Evolutionary conservation across 1,139 yeast species (phyloP).

Genomic region (Pichia sp.): DNA sequence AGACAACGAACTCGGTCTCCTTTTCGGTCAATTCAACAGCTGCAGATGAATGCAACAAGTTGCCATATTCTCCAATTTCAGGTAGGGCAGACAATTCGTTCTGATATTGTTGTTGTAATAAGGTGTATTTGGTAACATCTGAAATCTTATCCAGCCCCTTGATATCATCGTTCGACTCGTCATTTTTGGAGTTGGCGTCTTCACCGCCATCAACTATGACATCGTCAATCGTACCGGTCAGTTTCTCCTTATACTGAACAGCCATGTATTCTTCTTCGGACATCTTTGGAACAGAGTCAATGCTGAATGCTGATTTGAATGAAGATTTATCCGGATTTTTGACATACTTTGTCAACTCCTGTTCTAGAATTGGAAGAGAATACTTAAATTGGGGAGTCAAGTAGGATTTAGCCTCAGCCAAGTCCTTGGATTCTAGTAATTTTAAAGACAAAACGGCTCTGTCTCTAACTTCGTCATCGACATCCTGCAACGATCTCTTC

Average conservation of each 20-base stretch:
- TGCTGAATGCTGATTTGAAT: constrained; percentile 67
- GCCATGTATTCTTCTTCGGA: constrained; percentile 63
- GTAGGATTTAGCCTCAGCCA: constrained; percentile 46
- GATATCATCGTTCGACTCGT: constrained; percentile 7
- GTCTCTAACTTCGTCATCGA: constrained; percentile 96
- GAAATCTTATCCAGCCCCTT: constrained; percentile 36
- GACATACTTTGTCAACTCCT: constrained; percentile 69
- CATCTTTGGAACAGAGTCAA: constrained; percentile 57
- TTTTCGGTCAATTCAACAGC: constrained; percentile 76
- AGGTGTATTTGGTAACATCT: constrained; percentile 34
- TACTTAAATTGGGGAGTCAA: constrained; percentile 67
- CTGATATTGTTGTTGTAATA: constrained; percentile 59
- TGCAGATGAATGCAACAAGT: constrained; percentile 66
- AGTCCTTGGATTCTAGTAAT: constrained; percentile 47
- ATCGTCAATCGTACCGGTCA: constrained; percentile 32
- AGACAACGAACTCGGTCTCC: constrained; percentile 91
- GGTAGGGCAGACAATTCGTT: constrained; percentile 64
- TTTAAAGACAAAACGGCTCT: constrained; percentile 85
- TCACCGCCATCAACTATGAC: constrained; percentile 22
- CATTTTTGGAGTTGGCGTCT: constrained; percentile 19
- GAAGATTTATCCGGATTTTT: constrained; percentile 50
- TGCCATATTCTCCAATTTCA: constrained; percentile 69
- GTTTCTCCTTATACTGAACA: constrained; percentile 49
- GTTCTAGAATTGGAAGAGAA: constrained; percentile 74
- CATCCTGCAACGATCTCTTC: constrained; percentile 80